Evolutionary conservation across 1,139 yeast genomes (phyloP).

Genomic region (Pichia sp.): DNA sequence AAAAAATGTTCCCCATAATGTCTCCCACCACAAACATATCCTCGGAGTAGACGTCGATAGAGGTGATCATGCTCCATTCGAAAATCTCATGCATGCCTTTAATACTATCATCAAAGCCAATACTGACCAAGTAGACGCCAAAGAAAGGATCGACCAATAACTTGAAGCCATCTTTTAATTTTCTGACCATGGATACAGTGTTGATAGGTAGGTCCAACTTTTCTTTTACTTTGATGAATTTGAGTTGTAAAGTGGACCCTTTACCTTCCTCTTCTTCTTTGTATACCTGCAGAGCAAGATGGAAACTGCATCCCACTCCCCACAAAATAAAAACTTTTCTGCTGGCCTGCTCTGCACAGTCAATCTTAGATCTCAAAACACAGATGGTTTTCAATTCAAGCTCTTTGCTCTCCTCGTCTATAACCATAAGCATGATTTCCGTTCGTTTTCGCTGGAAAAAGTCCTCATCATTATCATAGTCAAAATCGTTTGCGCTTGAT

Average conservation of each 20-base stretch:
- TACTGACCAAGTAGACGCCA: conserved; percentile 8
- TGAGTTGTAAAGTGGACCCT: conserved; percentile 2
- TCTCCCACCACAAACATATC: conserved; percentile 14
- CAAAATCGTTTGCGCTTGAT: conserved; percentile 4
- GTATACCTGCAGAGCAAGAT: conserved; percentile 6
- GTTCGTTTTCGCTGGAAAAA: conserved; percentile 5
- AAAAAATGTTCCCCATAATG: conserved; percentile 11
- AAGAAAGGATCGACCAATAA: conserved; percentile 12
- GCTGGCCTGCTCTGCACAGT: background rate
- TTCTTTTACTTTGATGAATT: conserved; percentile 4
- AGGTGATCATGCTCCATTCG: conserved; percentile 11
- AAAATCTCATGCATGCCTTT: background rate
- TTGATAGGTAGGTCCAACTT: background rate
- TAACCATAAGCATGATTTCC: conserved; percentile 10
- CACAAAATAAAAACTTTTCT: conserved; percentile 2
- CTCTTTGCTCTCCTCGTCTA: background rate
- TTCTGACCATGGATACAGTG: background rate
- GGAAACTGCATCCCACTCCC: background rate
- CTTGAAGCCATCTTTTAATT: background rate
- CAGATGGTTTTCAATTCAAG: conserved; percentile 10
- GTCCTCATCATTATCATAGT: conserved; percentile 11
- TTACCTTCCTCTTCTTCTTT: background rate
- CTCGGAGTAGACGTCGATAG: conserved; percentile 11
- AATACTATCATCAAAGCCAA: background rate
- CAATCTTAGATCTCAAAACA: conserved; percentile 4